phyloP scores from a whole-genome alignment of 768 basidiomycete species.

The Amanita exitialis region DNA sequence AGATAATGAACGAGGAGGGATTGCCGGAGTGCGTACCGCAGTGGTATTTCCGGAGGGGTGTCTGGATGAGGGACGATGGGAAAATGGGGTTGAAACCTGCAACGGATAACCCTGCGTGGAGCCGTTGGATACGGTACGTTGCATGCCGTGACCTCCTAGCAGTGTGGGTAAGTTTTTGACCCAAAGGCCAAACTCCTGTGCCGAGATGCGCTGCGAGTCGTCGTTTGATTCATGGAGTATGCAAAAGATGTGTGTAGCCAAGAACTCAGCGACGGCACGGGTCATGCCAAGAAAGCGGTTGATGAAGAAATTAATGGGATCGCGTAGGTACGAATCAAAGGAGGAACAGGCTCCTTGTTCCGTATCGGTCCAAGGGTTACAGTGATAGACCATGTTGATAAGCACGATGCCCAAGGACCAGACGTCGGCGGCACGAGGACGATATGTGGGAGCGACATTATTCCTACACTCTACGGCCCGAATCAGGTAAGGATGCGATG shows the following conservation, averaged over 20 bases:
- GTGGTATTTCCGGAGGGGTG: slow-evolving; percentile 40
- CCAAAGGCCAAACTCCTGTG: slow-evolving; percentile 83
- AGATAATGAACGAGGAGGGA: slow-evolving; percentile 45
- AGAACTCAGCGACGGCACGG: slow-evolving; percentile 73
- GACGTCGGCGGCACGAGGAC: slow-evolving; percentile 91
- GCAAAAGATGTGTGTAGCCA: slow-evolving; percentile 79
- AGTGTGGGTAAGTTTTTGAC: slow-evolving; percentile 69
- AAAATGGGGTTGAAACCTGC: slow-evolving; percentile 50
- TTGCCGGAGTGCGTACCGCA: slow-evolving; percentile 40
- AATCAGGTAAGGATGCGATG: slow-evolving; percentile 9
- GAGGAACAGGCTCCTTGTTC: slow-evolving; percentile 69
- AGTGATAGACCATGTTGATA: slow-evolving; percentile 99
- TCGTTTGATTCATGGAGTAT: slow-evolving; percentile 56
- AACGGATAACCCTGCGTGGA: slow-evolving; percentile 60
- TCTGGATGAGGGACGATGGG: slow-evolving; percentile 64
- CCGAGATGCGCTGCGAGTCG: slow-evolving; percentile 61
- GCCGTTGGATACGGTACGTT: slow-evolving; percentile 51
- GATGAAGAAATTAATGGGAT: slow-evolving; percentile 83
- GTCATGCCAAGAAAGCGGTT: slow-evolving; percentile 88
- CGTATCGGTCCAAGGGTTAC: slow-evolving; percentile 97
- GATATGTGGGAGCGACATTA: slow-evolving; percentile 91
- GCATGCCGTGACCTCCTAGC: slow-evolving; percentile 43
- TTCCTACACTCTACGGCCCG: slow-evolving; percentile 80
- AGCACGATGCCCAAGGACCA: slow-evolving; percentile 99
- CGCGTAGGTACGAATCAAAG: slow-evolving; percentile 70